Conservation (phyloP, 495 filamentous ascomycete species). For the Podospora bellae-mahoneyi region DNA sequence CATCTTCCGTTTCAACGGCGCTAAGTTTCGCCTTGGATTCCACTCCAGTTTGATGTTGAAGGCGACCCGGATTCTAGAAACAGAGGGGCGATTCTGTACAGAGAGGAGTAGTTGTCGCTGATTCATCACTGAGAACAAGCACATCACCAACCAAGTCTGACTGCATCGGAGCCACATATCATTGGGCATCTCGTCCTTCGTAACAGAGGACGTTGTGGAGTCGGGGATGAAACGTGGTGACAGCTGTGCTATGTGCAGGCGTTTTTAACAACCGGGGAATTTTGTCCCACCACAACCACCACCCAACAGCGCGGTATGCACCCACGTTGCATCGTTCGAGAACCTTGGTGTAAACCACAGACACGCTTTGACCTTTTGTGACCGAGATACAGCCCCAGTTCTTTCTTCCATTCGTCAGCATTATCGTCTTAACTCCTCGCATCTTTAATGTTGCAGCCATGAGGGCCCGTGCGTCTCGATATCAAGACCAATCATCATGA, state of each 20-base stretch:
- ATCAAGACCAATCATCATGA: not conserved
- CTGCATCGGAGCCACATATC: not conserved
- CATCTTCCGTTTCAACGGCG: slow-evolving; percentile 13
- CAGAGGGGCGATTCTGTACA: not conserved
- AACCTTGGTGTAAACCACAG: not conserved
- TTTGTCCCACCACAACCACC: not conserved
- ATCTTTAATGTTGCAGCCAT: not conserved
- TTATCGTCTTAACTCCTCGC: not conserved
- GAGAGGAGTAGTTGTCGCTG: not conserved
- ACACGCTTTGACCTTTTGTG: not conserved
- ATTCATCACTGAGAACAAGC: not conserved
- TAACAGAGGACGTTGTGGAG: not conserved
- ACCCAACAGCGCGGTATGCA: not conserved
- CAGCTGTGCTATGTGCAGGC: not conserved
- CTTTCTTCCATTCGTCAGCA: not conserved
- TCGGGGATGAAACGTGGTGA: not conserved
- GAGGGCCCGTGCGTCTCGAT: not conserved
- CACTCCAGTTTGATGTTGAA: not conserved
- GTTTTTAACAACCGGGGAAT: not conserved
- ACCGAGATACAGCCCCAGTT: not conserved
- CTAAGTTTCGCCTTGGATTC: slow-evolving; percentile 8
- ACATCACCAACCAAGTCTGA: slow-evolving; percentile 2
- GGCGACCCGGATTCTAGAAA: slow-evolving; percentile 1
- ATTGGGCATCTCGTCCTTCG: not conserved
- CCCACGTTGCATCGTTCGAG: not conserved